These are phyloP conservation scores for Curvularia eragrostidis DNA, from an alignment of 2,329 filamentous ascomycete genomes.

Conservation along the genomic window DNA sequence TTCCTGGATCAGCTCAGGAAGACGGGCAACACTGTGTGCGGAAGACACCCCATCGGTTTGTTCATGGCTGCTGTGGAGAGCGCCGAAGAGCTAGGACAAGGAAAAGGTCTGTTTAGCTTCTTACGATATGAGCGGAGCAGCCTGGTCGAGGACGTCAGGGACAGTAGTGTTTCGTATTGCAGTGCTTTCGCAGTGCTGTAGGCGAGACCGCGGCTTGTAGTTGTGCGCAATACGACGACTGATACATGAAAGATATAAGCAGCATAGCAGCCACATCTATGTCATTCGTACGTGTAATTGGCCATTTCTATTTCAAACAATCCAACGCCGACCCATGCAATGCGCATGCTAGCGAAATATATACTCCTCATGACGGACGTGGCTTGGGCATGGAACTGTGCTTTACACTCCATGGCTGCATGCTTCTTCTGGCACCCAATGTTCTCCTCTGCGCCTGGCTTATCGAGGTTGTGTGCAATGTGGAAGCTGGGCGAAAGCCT, in stretches of 20 bases:
- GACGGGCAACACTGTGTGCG: conserved; percentile 92
- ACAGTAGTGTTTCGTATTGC: conserved; percentile 94
- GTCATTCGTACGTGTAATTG: background rate
- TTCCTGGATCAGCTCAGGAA: conserved; percentile 73
- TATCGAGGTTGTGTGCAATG: conserved; percentile 55
- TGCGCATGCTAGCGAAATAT: background rate
- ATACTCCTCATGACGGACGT: conserved; percentile 19
- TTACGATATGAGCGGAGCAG: conserved; percentile 87
- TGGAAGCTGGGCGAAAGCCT: conserved; percentile 48
- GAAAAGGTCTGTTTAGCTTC: conserved; percentile 71
- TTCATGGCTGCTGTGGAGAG: conserved; percentile 86
- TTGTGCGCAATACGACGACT: background rate
- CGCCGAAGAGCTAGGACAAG: conserved; percentile 57
- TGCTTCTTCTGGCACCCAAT: conserved; percentile 58
- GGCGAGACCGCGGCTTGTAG: background rate
- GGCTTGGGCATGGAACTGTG: conserved; percentile 42
- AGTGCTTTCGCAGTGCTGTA: conserved; percentile 78
- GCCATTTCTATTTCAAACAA: background rate
- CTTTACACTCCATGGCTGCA: conserved; percentile 60
- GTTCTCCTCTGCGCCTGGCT: conserved; percentile 51
- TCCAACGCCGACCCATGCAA: conserved; percentile 3
- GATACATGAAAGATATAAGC: background rate
- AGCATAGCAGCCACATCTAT: background rate
- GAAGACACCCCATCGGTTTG: conserved; percentile 91
- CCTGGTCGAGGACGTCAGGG: conserved; percentile 68